These are phyloP conservation scores for Adenanthera pavonina DNA, from an alignment of 306 rosid species.

Conservation along the genomic window DNA sequence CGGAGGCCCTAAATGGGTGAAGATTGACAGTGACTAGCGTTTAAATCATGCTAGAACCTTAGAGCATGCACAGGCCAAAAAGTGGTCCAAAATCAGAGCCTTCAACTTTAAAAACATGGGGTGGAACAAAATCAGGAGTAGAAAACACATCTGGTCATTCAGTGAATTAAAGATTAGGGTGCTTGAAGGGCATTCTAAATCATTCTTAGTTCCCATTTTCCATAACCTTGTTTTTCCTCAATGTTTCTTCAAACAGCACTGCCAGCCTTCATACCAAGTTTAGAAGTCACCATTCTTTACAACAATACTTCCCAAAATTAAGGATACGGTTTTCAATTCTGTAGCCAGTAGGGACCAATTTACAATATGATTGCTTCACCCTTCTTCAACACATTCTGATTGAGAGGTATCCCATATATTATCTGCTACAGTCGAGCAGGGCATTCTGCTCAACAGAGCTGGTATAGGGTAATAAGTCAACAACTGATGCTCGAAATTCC, in stretches of 20 bases:
- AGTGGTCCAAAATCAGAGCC: not conserved
- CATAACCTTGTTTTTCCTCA: not conserved
- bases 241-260: slow-evolving; percentile 1
- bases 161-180: not conserved
- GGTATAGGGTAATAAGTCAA: not conserved
- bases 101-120: not conserved
- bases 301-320: not conserved
- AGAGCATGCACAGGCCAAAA: not conserved
- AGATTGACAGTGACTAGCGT: not conserved
- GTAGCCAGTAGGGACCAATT: not conserved
- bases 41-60: not conserved
- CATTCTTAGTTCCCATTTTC: slow-evolving; percentile 10
- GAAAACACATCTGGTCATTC: not conserved
- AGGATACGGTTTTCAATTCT: not conserved
- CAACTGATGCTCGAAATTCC: not conserved
- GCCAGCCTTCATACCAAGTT: not conserved
- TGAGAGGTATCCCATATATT: not conserved
- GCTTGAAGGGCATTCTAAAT: not conserved
- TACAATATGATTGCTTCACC: not conserved
- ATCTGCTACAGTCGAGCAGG: not conserved
- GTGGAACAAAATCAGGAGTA: not conserved
- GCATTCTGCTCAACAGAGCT: not conserved
- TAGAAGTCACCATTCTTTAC: not conserved
- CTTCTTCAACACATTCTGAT: not conserved
- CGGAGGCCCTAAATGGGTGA: not conserved